phyloP scores from a whole-genome alignment of 257 asterid species.

The Ehretia macrophylla region DNA sequence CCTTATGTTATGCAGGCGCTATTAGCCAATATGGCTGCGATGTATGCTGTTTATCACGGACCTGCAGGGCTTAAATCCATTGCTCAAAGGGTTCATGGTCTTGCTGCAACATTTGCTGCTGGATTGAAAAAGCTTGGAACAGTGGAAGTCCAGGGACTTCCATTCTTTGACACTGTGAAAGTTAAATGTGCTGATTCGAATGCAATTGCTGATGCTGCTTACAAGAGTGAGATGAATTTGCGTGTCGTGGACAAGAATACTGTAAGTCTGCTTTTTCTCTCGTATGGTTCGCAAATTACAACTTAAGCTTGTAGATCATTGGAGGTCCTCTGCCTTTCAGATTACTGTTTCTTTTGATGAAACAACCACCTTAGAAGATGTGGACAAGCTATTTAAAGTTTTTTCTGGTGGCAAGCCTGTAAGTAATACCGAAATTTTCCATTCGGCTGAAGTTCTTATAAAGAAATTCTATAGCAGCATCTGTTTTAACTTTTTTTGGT shows the following conservation, averaged over 20 bases:
- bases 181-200: conserved; percentile 64
- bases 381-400: conserved; percentile 81
- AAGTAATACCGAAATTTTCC: conserved; percentile 27
- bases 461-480: background rate
- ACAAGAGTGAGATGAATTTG: conserved; percentile 64
- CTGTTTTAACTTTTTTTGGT: background rate
- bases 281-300: background rate
- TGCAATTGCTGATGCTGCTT: conserved; percentile 81
- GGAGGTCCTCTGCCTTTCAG: conserved; percentile 31
- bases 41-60: conserved; percentile 98
- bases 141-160: conserved; percentile 81
- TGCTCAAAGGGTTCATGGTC: conserved; percentile 92
- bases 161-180: conserved; percentile 94
- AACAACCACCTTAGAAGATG: conserved; percentile 90
- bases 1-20: conserved; percentile 57
- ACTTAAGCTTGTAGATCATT: conserved; percentile 7
- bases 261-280: conserved; percentile 41
- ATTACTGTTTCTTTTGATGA: conserved; percentile 88
- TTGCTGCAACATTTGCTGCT: conserved; percentile 78
- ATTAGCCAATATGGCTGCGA: conserved; percentile 99
- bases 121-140: conserved; percentile 89
- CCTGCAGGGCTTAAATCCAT: conserved; percentile 94
- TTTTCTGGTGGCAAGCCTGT: conserved; percentile 86
- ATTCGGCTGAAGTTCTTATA: background rate
- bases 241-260: conserved; percentile 70